Base-by-base conservation (phyloP, 306 rosid species). In the Cicer cuneatum region DNA sequence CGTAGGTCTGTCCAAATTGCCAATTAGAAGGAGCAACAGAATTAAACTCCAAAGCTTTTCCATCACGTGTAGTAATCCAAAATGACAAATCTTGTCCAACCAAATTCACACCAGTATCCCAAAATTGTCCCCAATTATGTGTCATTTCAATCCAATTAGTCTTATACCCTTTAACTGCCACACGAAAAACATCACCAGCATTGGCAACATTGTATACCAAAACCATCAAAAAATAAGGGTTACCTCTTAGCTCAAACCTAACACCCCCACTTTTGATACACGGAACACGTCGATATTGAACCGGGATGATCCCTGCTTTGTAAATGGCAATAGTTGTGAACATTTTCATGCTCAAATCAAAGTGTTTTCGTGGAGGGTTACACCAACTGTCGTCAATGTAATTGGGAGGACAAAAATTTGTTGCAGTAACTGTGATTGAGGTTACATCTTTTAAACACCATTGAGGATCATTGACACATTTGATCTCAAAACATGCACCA, bases 381-480 rank as follows among this genome's bases (percentile, higher is more conserved):
- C 96, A 88, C 98, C 98, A 90, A 46, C 70, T 74, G 0, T 42
- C 86, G 0, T 81, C 40, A 0, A 16, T 0, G 6, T 89, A 80
- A 56, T 85, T 87, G 0, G 96, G 93, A 0, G 96, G 97, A 21
- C 96, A 92, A 2, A 86, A 80, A 43, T 92, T 85, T 61, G 98
- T 90, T 6, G 88, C 91, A 0, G 96, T 93, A 1, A 93, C 65
- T 43, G 2, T 86, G 29, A 88, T 86, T 1, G 85, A 6, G 5
- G 81, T 79, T 5, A 86, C 87, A 1, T 21, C 24, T 7, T 57
- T 46, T 35, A 38, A 46, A 79, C 98, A 90, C 89, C 85, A 84
- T 1, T 83, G 72, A 0, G 89, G 78, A 18, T 61, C 85, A 0
- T 89, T 10, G 5, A 56, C 87, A 8, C 98, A 90, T 71, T 8